Percentiles rank a stretch among this genome's conserved stretches.
Evolutionary conservation across 1,284 basidiomycete genomes (phyloP).

Genomic region (Cutaneotrichosporon sp.): DNA sequence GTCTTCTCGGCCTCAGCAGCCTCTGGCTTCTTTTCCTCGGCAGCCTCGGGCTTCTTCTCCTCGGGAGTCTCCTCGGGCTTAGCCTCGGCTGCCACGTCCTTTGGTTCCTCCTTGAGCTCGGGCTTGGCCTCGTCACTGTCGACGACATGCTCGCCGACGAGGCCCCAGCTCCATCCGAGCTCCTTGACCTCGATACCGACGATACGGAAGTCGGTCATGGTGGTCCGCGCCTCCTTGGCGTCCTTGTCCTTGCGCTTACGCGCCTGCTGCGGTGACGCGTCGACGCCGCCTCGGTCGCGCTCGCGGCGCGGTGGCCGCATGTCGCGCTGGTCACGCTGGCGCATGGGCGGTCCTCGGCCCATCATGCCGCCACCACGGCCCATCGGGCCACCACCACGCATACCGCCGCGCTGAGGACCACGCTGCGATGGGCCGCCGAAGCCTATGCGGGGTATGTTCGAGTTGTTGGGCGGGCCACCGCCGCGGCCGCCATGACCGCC

Average conservation of each 20-base stretch:
- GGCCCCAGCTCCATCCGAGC: slow-evolving; percentile 50
- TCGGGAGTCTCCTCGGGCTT: slow-evolving; percentile 40
- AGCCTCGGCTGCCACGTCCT: slow-evolving; percentile 7
- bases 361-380: slow-evolving; percentile 10
- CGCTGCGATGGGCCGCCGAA: slow-evolving; percentile 47
- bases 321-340: slow-evolving; percentile 10
- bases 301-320: slow-evolving; percentile 3
- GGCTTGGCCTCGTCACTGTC: slow-evolving; percentile 13
- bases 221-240: slow-evolving; percentile 61
- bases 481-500: slow-evolving; percentile 16
- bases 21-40: slow-evolving; percentile 14
- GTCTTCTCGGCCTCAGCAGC: slow-evolving; percentile 5
- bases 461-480: slow-evolving; percentile 6
- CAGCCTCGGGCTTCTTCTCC: slow-evolving; percentile 50
- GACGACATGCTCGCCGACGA: slow-evolving; percentile 29
- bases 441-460: slow-evolving; percentile 15
- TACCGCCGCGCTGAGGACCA: slow-evolving; percentile 45
- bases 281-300: slow-evolving; percentile 1
- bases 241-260: slow-evolving; percentile 24
- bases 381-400: slow-evolving; percentile 13
- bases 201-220: slow-evolving; percentile 93
- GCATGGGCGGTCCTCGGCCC: slow-evolving; percentile 6
- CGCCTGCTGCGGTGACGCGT: slow-evolving; percentile 13
- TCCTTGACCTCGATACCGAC: slow-evolving; percentile 69
- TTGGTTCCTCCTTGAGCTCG: slow-evolving; percentile 17